Conservation (phyloP, 129 eudicot genomes). For the Artemisia annua region DNA sequence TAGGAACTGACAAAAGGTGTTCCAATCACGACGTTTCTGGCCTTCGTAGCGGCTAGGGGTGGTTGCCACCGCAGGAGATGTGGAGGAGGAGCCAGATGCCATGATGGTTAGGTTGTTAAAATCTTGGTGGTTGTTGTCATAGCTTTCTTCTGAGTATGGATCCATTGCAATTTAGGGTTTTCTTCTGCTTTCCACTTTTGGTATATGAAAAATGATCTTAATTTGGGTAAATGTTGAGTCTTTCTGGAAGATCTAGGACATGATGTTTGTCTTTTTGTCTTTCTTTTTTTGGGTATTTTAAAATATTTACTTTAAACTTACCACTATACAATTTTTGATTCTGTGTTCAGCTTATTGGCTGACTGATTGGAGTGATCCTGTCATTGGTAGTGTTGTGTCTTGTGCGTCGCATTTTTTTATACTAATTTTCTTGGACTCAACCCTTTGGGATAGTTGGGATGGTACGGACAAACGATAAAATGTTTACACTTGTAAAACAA, state of each 20-base stretch:
- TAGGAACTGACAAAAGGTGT: conserved; percentile 80
- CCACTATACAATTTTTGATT: not conserved
- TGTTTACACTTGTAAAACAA: not conserved
- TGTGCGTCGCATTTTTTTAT: not conserved
- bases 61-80: conserved; percentile 25
- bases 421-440: not conserved
- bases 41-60: conserved; percentile 76
- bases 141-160: conserved; percentile 15
- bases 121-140: conserved; percentile 6
- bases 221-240: conserved; percentile 10
- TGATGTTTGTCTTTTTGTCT: conserved; percentile 27
- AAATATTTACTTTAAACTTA: conserved; percentile 5
- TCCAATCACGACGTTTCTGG: conserved; percentile 93
- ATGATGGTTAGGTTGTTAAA: conserved; percentile 21
- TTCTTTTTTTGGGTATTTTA: conserved; percentile 15
- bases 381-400: conserved; percentile 15
- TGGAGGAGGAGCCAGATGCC: conserved; percentile 29
- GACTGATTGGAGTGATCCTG: not conserved
- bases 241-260: conserved; percentile 24
- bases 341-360: not conserved
- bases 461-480: conserved; percentile 1
- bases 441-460: not conserved
- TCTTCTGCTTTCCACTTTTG: not conserved
- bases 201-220: not conserved
- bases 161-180: conserved; percentile 38